phyloP scores from a whole-genome alignment of 306 rosid genomes.

The Delonix regia region DNA sequence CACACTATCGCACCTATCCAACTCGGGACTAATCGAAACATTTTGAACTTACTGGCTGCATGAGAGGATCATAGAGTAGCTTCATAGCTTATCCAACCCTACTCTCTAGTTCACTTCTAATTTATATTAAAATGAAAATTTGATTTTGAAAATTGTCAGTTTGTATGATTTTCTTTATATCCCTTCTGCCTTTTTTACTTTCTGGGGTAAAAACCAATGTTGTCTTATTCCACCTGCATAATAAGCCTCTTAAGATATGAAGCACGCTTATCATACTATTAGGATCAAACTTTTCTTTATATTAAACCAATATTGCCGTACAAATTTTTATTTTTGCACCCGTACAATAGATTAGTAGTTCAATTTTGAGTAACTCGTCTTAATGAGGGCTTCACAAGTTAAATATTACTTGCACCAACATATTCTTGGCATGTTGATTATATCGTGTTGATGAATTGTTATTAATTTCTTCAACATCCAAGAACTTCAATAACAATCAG shows the following conservation, averaged over 20 bases:
- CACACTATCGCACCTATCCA: neutral
- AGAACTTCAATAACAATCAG: too few relatives aligned
- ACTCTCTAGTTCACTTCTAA: neutral
- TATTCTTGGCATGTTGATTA: too few relatives aligned
- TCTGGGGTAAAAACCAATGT: constrained; percentile 19
- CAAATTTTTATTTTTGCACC: too few relatives aligned
- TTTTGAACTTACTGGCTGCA: neutral
- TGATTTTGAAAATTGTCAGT: neutral
- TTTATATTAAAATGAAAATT: neutral
- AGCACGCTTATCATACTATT: constrained; percentile 11
- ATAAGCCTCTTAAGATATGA: constrained; percentile 27
- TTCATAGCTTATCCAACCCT: neutral
- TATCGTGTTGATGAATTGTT: too few relatives aligned
- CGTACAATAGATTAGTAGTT: too few relatives aligned
- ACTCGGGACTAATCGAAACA: neutral
- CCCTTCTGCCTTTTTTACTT: constrained; percentile 3
- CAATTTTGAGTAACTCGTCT: too few relatives aligned
- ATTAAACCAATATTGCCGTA: too few relatives aligned
- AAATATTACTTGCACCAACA: too few relatives aligned
- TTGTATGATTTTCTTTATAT: neutral
- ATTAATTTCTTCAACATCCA: too few relatives aligned
- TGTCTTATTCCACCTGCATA: constrained; percentile 32
- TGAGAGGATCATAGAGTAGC: neutral
- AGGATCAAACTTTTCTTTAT: neutral
- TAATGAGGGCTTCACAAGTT: too few relatives aligned